Percentiles rank a stretch among this genome's conserved stretches.
These are phyloP conservation scores for Elongisporangium undulatum DNA, from an alignment of 352 stramenopile species.

Conservation along the genomic window DNA sequence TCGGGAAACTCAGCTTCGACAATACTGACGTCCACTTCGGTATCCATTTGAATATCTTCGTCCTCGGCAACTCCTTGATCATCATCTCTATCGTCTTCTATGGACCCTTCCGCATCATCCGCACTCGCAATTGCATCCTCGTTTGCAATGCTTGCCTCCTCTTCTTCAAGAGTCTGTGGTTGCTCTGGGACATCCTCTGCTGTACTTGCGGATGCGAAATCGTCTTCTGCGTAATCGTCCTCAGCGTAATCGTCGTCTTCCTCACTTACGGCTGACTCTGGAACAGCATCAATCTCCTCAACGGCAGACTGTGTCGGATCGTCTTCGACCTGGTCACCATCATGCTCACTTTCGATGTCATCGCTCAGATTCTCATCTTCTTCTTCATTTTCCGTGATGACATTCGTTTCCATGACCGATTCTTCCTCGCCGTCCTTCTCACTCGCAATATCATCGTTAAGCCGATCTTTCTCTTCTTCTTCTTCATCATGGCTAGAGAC, in stretches of 20 bases:
- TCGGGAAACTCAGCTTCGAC: conserved; percentile 25
- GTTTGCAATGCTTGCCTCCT: background rate
- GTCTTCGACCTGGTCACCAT: background rate
- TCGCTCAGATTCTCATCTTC: background rate
- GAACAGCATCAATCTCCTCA: conserved; percentile 6
- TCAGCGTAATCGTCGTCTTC: background rate
- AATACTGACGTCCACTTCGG: background rate
- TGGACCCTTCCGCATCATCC: background rate
- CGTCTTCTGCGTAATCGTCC: background rate
- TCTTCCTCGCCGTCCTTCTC: conserved; percentile 6
- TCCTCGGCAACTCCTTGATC: conserved; percentile 4
- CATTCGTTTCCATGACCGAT: background rate
- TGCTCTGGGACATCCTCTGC: background rate
- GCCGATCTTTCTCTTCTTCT: conserved; percentile 3
- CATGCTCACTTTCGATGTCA: conserved; percentile 2
- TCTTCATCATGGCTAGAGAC: conserved; percentile 2
- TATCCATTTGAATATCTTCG: background rate
- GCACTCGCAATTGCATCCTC: background rate
- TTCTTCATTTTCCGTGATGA: conserved; percentile 7
- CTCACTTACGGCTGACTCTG: background rate
- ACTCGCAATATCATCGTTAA: background rate
- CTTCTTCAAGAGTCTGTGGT: background rate
- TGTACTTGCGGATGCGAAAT: background rate
- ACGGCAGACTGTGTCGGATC: no score
- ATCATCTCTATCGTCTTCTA: background rate